These are phyloP conservation scores for Saccharomycopsis sp. DNA, from an alignment of 805 yeast genomes.

Conservation along the genomic window DNA sequence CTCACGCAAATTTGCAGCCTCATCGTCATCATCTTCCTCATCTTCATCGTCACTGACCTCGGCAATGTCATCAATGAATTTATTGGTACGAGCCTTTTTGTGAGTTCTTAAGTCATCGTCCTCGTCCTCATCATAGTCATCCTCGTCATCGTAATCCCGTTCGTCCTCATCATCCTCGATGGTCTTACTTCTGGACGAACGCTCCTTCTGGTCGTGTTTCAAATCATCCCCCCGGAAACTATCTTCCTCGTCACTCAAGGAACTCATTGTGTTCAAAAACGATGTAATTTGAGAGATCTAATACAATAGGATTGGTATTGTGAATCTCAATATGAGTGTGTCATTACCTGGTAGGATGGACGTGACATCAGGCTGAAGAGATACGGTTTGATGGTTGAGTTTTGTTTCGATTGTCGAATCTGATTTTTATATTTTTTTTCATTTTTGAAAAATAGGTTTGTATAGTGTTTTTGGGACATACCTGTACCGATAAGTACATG, in stretches of 20 bases:
- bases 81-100: constrained; percentile 55
- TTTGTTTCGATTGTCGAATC: too few species aligned
- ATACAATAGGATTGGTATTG: too few species aligned
- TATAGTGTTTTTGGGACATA: too few species aligned
- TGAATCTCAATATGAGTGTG: too few species aligned
- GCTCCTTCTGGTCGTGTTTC: constrained; percentile 13
- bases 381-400: too few species aligned
- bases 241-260: neutral
- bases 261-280: constrained; percentile 1
- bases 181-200: constrained; percentile 22
- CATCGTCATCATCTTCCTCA: constrained; percentile 88
- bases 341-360: too few species aligned
- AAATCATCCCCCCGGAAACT: constrained; percentile 17
- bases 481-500: too few species aligned
- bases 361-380: too few species aligned
- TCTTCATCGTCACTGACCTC: constrained; percentile 98
- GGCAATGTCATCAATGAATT: constrained; percentile 96
- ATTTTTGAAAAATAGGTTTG: too few species aligned
- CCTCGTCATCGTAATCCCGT: constrained; percentile 37
- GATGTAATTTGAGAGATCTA: too few species aligned
- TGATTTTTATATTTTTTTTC: too few species aligned
- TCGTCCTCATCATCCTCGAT: constrained; percentile 25
- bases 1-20: constrained; percentile 78
- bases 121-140: constrained; percentile 44
- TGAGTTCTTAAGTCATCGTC: constrained; percentile 45